Conservation (phyloP, 2,329 filamentous ascomycete species). For the Zymoseptoria pseudotritici region DNA sequence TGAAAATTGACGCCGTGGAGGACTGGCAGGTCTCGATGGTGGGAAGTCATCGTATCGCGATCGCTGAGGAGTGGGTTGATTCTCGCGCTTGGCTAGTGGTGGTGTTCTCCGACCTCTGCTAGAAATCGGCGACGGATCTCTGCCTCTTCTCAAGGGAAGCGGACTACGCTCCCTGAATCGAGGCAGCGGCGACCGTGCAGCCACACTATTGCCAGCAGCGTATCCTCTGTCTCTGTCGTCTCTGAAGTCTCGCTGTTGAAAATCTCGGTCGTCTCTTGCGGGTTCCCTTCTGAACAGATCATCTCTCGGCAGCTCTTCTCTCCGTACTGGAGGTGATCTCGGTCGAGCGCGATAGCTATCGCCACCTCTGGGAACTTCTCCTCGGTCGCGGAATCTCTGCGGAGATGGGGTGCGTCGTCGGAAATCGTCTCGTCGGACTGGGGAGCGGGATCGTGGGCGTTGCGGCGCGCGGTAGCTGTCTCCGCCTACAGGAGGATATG, state of each 20-base stretch:
- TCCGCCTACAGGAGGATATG: slow-evolving; percentile 21
- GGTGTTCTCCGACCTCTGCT: slow-evolving; percentile 41
- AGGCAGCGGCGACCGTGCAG: slow-evolving; percentile 33
- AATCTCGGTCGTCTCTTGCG: slow-evolving; percentile 23
- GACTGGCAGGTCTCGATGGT: slow-evolving; percentile 30
- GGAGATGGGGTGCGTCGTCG: slow-evolving; percentile 29
- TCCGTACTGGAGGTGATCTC: slow-evolving; percentile 26
- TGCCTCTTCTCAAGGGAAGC: slow-evolving; percentile 35
- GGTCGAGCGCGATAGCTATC: slow-evolving; percentile 29
- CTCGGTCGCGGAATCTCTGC: slow-evolving; percentile 21
- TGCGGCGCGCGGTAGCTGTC: slow-evolving; percentile 26
- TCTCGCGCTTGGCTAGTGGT: slow-evolving; percentile 33
- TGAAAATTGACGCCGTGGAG: slow-evolving; percentile 36
- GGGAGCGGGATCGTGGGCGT: slow-evolving; percentile 25
- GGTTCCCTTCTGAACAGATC: slow-evolving; percentile 31
- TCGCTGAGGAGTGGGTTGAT: slow-evolving; percentile 33
- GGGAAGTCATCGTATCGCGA: slow-evolving; percentile 41
- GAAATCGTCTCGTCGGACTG: slow-evolving; percentile 25
- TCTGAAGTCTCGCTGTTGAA: slow-evolving; percentile 24
- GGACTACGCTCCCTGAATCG: slow-evolving; percentile 39
- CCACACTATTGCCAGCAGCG: slow-evolving; percentile 10
- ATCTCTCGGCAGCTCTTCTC: slow-evolving; percentile 30
- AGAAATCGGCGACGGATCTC: slow-evolving; percentile 41
- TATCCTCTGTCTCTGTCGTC: slow-evolving; percentile 23
- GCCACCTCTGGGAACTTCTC: slow-evolving; percentile 22